These are phyloP conservation scores for Aspergillus spinulosporus DNA, from an alignment of 2,329 filamentous ascomycete species.

Conservation along the genomic window DNA sequence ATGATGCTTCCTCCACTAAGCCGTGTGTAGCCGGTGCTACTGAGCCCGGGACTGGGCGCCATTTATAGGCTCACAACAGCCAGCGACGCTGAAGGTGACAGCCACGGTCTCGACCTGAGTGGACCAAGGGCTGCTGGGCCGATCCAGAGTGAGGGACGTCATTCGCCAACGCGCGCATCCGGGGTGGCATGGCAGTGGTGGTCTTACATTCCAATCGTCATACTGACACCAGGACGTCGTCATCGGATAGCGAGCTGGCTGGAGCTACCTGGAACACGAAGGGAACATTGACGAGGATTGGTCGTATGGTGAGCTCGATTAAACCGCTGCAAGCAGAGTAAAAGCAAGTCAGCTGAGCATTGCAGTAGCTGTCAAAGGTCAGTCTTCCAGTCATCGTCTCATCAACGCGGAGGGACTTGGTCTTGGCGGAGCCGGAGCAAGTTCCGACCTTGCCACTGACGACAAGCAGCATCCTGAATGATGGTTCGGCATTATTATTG, in stretches of 20 bases:
- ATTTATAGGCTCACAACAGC: conserved; percentile 6
- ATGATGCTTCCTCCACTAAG: background rate
- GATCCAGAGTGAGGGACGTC: background rate
- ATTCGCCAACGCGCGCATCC: conserved; percentile 5
- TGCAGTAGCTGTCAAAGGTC: too few relatives aligned
- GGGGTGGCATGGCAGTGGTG: conserved; percentile 5
- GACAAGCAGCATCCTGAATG: background rate
- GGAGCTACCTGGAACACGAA: background rate
- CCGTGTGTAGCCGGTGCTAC: background rate
- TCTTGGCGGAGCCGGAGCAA: conserved; percentile 6
- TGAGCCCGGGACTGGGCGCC: background rate
- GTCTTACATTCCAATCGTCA: conserved; percentile 26
- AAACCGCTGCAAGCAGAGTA: background rate
- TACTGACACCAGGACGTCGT: conserved; percentile 30
- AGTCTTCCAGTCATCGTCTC: background rate
- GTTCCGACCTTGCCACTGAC: conserved; percentile 11
- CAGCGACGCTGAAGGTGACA: background rate
- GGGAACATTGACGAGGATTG: conserved; percentile 5
- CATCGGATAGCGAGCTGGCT: conserved; percentile 19
- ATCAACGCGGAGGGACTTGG: background rate
- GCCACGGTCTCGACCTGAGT: conserved; percentile 7
- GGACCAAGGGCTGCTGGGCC: background rate
- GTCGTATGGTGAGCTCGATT: conserved; percentile 7
- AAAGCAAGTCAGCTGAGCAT: background rate
- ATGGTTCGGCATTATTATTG: background rate